These are phyloP conservation scores for Mortierella antarctica DNA, from an alignment of 192 early-diverging fungal genomes.

Conservation along the genomic window DNA sequence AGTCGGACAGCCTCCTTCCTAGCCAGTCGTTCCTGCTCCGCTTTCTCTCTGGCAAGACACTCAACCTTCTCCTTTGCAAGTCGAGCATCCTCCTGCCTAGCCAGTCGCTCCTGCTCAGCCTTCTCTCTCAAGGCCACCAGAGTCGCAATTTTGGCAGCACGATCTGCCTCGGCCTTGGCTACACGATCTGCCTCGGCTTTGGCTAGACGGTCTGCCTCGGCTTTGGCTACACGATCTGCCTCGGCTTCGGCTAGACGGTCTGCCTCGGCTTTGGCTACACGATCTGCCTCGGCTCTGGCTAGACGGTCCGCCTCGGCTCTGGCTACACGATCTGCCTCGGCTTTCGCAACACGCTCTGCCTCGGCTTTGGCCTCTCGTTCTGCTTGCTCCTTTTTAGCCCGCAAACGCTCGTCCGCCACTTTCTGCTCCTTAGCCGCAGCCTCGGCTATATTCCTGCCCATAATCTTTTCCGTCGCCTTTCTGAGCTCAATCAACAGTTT, in stretches of 20 bases:
- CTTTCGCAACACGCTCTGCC: not conserved
- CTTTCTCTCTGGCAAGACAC: not conserved
- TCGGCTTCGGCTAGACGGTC: not conserved
- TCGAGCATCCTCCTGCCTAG: not conserved
- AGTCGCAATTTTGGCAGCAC: not conserved
- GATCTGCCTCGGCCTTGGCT: not conserved
- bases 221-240: not conserved
- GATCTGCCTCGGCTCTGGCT: not conserved
- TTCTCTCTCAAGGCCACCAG: not conserved
- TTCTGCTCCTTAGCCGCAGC: conserved; percentile 6
- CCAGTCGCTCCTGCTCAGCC: not conserved
- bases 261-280: not conserved
- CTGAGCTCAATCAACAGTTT: not conserved
- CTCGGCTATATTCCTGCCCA: not conserved
- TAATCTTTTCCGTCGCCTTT: not conserved
- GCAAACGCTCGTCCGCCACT: not conserved
- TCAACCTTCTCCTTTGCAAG: conserved; percentile 5
- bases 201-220: not conserved
- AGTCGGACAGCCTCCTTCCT: not conserved
- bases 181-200: not conserved
- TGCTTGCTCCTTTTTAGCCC: not conserved
- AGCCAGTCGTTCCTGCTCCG: not conserved
- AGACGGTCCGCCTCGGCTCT: not conserved
- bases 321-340: not conserved
- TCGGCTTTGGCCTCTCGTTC: not conserved